These are phyloP conservation scores for Vaccinium myrtillus DNA, from an alignment of 148 eudicot species.

Conservation along the genomic window DNA sequence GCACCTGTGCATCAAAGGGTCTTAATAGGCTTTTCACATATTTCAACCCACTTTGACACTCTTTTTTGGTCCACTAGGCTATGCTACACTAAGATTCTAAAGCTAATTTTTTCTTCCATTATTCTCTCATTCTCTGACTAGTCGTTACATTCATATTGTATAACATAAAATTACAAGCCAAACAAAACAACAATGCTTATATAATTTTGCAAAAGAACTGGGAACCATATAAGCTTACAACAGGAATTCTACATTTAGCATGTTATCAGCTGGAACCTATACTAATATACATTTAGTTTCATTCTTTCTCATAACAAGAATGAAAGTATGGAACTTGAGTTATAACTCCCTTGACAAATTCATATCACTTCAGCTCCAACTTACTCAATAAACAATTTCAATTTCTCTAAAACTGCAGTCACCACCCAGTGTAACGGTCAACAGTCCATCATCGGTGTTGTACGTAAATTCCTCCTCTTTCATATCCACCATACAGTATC, in stretches of 20 bases:
- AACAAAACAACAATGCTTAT: neutral
- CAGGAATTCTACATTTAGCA: neutral
- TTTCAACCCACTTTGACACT: too few species aligned
- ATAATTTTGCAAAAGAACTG: neutral
- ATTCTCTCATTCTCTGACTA: neutral
- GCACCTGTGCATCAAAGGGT: too few species aligned
- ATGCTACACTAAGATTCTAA: too few species aligned
- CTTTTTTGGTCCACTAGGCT: too few species aligned
- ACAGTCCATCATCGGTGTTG: constrained; percentile 32
- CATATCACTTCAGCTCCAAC: neutral
- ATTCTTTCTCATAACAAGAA: neutral
- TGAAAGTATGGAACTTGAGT: neutral
- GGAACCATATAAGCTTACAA: neutral
- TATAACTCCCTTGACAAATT: neutral
- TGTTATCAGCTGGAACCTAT: neutral
- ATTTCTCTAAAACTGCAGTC: constrained; percentile 42
- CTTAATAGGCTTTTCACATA: too few species aligned
- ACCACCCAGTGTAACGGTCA: constrained; percentile 44
- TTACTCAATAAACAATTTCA: constrained; percentile 34
- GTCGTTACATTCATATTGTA: neutral
- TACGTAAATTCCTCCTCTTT: neutral
- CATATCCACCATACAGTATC: constrained; percentile 22
- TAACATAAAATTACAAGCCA: neutral
- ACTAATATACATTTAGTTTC: neutral
- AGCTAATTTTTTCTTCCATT: neutral